phyloP scores from a whole-genome alignment of 352 stramenopile species.

The Phytophthora sp. region DNA sequence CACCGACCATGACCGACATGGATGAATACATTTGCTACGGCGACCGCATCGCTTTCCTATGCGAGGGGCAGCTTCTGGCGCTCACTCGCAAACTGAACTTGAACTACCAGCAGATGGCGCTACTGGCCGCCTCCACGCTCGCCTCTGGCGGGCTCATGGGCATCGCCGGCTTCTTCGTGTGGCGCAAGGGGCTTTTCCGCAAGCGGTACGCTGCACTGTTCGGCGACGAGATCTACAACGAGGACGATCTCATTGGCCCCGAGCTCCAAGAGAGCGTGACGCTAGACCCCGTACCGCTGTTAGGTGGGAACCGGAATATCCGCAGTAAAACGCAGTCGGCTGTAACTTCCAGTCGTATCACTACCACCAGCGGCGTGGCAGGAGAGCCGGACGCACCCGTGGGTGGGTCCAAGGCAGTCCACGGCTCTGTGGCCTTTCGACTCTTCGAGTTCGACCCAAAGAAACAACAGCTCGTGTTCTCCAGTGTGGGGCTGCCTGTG shows the following conservation, averaged over 20 bases:
- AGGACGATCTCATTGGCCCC: constrained; percentile 3
- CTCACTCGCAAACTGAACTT: constrained; percentile 78
- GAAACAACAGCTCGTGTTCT: constrained; percentile 57
- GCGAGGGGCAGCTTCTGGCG: constrained; percentile 73
- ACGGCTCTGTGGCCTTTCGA: constrained; percentile 66
- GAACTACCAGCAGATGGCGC: constrained; percentile 76
- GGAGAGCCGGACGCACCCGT: constrained; percentile 27
- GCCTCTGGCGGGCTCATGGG: constrained; percentile 64
- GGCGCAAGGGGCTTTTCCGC: constrained; percentile 70
- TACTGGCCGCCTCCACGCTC: constrained; percentile 59
- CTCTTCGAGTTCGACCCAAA: constrained; percentile 71
- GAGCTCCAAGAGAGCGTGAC: background rate
- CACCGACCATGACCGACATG: constrained; percentile 23
- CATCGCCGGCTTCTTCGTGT: constrained; percentile 73
- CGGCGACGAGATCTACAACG: constrained; percentile 59
- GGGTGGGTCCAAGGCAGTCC: constrained; percentile 11
- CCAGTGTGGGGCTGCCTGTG: constrained; percentile 61
- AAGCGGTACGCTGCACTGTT: constrained; percentile 79
- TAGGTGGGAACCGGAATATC: constrained; percentile 15
- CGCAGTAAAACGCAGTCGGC: constrained; percentile 16
- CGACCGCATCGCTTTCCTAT: constrained; percentile 73
- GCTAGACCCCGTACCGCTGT: constrained; percentile 18
- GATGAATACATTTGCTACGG: constrained; percentile 82
- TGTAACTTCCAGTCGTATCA: constrained; percentile 15
- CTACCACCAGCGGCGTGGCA: constrained; percentile 30